Evolutionary conservation across 2,329 filamentous ascomycete species (phyloP).

Genomic region (Mycosphaerella sp.): DNA sequence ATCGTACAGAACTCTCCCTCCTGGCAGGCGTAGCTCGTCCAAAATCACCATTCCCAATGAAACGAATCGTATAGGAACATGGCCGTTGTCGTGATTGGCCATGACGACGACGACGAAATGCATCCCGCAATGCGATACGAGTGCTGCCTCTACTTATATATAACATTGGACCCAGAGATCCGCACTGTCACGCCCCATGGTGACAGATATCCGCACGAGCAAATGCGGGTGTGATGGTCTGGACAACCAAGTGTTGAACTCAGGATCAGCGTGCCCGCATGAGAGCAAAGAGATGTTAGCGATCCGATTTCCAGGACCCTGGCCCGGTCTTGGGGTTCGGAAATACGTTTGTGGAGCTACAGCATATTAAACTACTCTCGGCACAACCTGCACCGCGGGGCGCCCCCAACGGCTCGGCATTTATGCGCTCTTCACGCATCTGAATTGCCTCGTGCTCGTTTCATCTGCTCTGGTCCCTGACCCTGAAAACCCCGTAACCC

Average conservation of each 20-base stretch:
- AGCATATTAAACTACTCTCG: not conserved
- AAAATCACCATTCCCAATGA: conserved; percentile 13
- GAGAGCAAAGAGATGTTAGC: not conserved
- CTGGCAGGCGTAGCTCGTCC: conserved; percentile 13
- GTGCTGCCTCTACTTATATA: not conserved
- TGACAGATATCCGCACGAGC: not conserved
- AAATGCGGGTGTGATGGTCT: not conserved
- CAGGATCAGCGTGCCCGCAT: not conserved
- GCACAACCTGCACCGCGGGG: not conserved
- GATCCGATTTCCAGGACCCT: not conserved
- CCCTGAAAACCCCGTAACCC: no score
- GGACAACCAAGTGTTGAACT: not conserved
- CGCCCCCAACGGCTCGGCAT: not conserved
- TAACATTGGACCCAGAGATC: not conserved
- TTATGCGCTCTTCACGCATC: not conserved
- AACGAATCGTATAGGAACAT: conserved; percentile 2
- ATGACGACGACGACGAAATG: conserved; percentile 5
- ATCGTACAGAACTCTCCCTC: conserved; percentile 5
- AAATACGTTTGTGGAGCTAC: not conserved
- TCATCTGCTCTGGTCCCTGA: no score
- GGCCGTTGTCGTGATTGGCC: not conserved
- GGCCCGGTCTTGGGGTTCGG: not conserved
- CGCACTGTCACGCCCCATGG: not conserved
- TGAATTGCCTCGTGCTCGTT: not conserved
- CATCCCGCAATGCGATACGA: not conserved